Base-by-base conservation (phyloP, 768 basidiomycete genomes). In the Daedaleopsis sinensis region DNA sequence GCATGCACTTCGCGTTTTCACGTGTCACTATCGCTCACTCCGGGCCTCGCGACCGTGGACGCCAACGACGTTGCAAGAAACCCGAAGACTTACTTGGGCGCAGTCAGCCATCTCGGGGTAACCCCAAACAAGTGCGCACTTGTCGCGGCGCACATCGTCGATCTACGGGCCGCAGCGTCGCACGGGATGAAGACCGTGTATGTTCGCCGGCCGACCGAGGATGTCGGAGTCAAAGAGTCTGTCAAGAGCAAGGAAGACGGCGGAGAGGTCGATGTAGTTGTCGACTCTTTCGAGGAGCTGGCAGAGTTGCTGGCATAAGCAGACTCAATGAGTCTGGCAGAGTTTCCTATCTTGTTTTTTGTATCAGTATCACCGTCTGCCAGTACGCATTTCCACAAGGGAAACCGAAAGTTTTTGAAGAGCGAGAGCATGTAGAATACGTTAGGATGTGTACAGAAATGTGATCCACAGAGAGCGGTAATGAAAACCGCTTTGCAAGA, bases 101-200 rank as follows among this genome's bases (percentile, higher is more conserved):
- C 82, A 1, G 70, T 79, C 0, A 74, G 77, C 9, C 81, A 87
- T 62, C 79, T 90, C 9, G 72, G 77, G 1, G 62, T 86, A 5
- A 71, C 68, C 1, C 82, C 87, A 0, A 65, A 79, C 11, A 79
- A 79, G 43, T 77, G 82, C 42, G 87, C 83, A 1, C 84, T 90
- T 82, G 88, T 90, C 10, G 87, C 88, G 0, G 79, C 87, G 9
- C 89, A 90, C 72, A 75, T 77, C 3, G 77, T 73, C 58, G 89
- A 90, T 66, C 74, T 88, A 13, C 77, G 78, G 1, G 84, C 78
- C 0, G 87, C 88, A 0, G 80, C 78, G 0, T 68, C 65, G 0
- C 72, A 77, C 4, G 88, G 88, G 0, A 74, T 88, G 75, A 80
- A 77, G 62, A 85, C 87, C 0, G 73, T 90, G 1, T 90, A 88